Evolutionary conservation across 805 yeast genomes (phyloP), one percentile per base, ranked within the genome.

Genomic region (Kodamaea leandrae): DNA sequence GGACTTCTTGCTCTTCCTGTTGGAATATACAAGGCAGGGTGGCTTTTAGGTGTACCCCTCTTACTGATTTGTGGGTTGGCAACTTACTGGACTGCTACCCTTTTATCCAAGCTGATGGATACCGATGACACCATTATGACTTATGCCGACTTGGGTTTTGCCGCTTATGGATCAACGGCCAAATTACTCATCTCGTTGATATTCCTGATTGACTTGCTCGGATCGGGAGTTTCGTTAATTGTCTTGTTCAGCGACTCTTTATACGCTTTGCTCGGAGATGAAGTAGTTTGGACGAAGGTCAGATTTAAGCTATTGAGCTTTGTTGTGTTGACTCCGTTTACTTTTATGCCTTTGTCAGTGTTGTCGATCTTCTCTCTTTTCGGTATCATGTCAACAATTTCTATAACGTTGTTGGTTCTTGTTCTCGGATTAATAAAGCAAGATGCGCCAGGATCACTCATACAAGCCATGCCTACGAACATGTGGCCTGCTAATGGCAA

Each of bases 1-100:
- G 93, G 91, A 1, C 68, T 86, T 37, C 67, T 86, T 32, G 82
- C 93, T 0, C 65, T 86, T 36, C 90, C 95, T 0, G 66, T 80
- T 46, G 95, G 85, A 1, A 61, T 86, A 41, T 73, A 69, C 48
- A 70, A 80, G 33, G 72, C 89, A 1, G 95, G 95, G 3, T 79
- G 88, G 83, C 50, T 78, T 2, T 42, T 64, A 7, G 86, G 86
- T 0, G 41, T 71, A 0, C 16, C 69, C 1, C 50, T 73, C 6
- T 51, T 82, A 15, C 35, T 67, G 0, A 42, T 59, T 1, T 71
- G 78, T 42, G 80, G 82, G 0, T 36, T 72, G n/a, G 51, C 68
- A 3, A 78, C 86, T 0, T 64, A 70, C 43, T 60, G 66, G 46
- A 76, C 86, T 0, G 85, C 85, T 1, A 64, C 72, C 27, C 52